These are phyloP conservation scores for Tulasnella sp. DNA, from an alignment of 768 basidiomycete genomes.

Conservation along the genomic window DNA sequence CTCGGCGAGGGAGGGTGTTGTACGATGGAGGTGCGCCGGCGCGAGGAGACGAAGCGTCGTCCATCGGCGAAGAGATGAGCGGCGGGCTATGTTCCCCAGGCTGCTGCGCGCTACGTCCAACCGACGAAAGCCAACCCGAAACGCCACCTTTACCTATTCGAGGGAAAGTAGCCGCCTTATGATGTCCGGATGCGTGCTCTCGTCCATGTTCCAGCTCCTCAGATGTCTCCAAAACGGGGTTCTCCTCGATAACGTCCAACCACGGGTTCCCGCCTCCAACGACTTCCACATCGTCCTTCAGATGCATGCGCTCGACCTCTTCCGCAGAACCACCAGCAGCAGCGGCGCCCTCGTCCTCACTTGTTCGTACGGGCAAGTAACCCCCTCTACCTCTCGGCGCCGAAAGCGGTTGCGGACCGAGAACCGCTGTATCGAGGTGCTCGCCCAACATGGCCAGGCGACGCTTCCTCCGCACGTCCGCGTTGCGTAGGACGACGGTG, in stretches of 20 bases:
- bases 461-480: constrained; percentile 46
- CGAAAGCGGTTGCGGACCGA: background rate
- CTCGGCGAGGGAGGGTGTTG: background rate
- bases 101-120: background rate
- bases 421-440: background rate
- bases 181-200: background rate
- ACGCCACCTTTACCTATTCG: background rate
- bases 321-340: background rate
- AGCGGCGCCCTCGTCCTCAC: background rate
- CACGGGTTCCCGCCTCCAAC: constrained; percentile 1
- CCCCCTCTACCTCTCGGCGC: background rate
- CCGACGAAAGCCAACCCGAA: background rate
- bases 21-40: background rate
- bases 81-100: background rate
- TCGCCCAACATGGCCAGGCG: background rate
- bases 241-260: constrained; percentile 3
- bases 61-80: background rate
- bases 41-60: background rate
- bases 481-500: constrained; percentile 49
- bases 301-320: background rate
- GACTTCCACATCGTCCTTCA: background rate
- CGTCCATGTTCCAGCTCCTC: background rate
- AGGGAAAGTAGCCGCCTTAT: background rate
- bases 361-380: background rate
- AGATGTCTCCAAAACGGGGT: background rate